Evolutionary conservation across 768 basidiomycete species (phyloP).

Genomic region (Auriscalpium vulgare): DNA sequence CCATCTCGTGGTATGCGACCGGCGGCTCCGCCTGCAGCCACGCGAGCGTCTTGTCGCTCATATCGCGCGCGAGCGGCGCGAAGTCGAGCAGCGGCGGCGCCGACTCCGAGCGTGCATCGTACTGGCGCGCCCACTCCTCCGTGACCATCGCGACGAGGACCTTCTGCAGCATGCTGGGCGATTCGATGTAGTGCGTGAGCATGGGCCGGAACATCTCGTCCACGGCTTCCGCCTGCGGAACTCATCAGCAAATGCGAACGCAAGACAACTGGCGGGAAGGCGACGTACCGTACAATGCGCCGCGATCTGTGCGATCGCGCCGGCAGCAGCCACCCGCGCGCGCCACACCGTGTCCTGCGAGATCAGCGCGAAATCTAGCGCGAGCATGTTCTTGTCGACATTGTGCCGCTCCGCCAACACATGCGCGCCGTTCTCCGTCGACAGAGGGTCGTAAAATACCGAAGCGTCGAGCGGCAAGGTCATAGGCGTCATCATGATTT

Average conservation of each 20-base stretch:
- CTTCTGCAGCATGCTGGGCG: constrained; percentile 87
- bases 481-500: constrained; percentile 82
- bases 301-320: constrained; percentile 66
- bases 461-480: constrained; percentile 67
- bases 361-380: constrained; percentile 82
- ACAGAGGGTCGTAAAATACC: constrained; percentile 57
- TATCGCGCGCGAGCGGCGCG: constrained; percentile 53
- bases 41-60: constrained; percentile 58
- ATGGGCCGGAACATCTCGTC: constrained; percentile 71
- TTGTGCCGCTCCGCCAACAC: constrained; percentile 66
- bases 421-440: constrained; percentile 38
- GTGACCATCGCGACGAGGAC: constrained; percentile 78
- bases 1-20: constrained; percentile 86
- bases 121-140: constrained; percentile 83
- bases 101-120: constrained; percentile 28
- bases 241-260: constrained; percentile 1
- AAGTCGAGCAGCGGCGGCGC: constrained; percentile 40
- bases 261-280: too few species aligned
- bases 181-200: constrained; percentile 72
- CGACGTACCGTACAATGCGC: constrained; percentile 17
- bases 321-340: constrained; percentile 71
- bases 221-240: constrained; percentile 29
- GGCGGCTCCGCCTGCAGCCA: constrained; percentile 75
- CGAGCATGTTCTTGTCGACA: constrained; percentile 92
- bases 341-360: constrained; percentile 67